Conservation (phyloP, 495 filamentous ascomycete genomes). For the Jackrogersella multiformis region DNA sequence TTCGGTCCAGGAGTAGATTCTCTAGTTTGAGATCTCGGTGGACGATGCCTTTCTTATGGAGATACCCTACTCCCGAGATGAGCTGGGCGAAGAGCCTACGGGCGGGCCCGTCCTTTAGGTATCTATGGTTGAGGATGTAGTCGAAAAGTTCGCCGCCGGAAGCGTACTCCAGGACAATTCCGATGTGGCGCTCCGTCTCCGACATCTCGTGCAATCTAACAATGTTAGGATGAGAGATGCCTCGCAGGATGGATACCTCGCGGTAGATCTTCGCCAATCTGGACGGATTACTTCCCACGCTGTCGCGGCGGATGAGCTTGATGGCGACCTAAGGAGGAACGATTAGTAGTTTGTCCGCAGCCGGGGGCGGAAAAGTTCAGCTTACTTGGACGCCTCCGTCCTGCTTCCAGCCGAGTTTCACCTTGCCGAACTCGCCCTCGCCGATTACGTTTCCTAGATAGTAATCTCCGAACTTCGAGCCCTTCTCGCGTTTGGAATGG, state of each 20-base stretch:
- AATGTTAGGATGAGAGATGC: constrained; percentile 93
- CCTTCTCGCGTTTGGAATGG: constrained; percentile 72
- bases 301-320: constrained; percentile 94
- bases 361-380: background rate
- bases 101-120: constrained; percentile 91
- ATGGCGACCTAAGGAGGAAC: constrained; percentile 77
- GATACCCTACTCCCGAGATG: constrained; percentile 94
- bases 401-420: constrained; percentile 98
- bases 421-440: constrained; percentile 98
- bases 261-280: constrained; percentile 96
- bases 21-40: constrained; percentile 98
- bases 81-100: constrained; percentile 94
- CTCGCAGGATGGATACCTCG: constrained; percentile 89
- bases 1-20: constrained; percentile 93
- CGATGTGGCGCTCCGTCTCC: constrained; percentile 94
- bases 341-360: constrained; percentile 17
- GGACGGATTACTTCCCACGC: constrained; percentile 83
- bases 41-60: constrained; percentile 99
- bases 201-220: constrained; percentile 98
- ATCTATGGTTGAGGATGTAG: constrained; percentile 95
- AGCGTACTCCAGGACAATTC: constrained; percentile 98
- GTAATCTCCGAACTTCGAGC: constrained; percentile 92
- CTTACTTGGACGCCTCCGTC: constrained; percentile 83
- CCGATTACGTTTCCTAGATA: constrained; percentile 96
- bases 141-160: constrained; percentile 98